These are phyloP conservation scores for Botrytis deweyae DNA, from an alignment of 2,329 filamentous ascomycete species.

Conservation along the genomic window DNA sequence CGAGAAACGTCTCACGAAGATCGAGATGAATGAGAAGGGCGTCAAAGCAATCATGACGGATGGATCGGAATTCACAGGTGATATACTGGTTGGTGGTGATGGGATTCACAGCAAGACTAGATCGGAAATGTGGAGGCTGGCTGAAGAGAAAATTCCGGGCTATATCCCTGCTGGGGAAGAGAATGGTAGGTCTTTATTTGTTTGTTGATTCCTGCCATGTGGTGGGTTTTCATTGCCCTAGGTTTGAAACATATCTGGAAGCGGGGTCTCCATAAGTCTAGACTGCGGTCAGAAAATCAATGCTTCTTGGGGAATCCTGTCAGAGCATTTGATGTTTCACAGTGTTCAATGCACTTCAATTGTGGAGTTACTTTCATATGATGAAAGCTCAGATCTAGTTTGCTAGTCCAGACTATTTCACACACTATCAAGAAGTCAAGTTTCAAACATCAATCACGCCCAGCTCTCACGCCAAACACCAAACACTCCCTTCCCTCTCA, in stretches of 20 bases:
- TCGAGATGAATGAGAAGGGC: slow-evolving; percentile 17
- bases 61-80: slow-evolving; percentile 18
- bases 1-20: slow-evolving; percentile 15
- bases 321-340: not conserved
- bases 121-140: slow-evolving; percentile 35
- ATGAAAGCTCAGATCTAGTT: not conserved
- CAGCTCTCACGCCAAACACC: not conserved
- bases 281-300: not conserved
- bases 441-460: not conserved
- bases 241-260: not conserved
- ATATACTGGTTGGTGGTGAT: slow-evolving; percentile 24
- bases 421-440: not conserved
- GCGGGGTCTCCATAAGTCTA: not conserved
- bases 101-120: slow-evolving; percentile 30
- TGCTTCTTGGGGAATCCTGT: not conserved
- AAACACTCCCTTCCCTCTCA: not conserved
- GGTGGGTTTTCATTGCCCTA: not conserved
- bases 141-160: slow-evolving; percentile 25
- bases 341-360: not conserved
- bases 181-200: slow-evolving; percentile 13
- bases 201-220: not conserved
- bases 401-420: not conserved
- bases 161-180: slow-evolving; percentile 17
- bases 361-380: not conserved
- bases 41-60: slow-evolving; percentile 20